Base-by-base conservation (phyloP, 129 eudicot species). In the Logfia minima region DNA sequence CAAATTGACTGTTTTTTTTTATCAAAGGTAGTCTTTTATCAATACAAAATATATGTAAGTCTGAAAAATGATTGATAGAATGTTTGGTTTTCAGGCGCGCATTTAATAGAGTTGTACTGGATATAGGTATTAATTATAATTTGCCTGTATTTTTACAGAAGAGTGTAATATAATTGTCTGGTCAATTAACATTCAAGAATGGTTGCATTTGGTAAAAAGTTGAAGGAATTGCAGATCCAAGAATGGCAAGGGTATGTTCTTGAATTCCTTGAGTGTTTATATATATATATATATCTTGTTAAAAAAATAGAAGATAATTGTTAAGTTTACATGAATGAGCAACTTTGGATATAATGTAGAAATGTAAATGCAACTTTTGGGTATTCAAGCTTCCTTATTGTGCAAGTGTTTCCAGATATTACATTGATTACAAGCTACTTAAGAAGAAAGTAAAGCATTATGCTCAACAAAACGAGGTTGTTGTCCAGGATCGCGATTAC, bases 141-240 rank as follows among this genome's bases (percentile, higher is more conserved):
- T 64, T 64, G 18, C 11, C 18, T 29, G 26, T 29, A 26, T 77
- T 56, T 31, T 11, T 72, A 28, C 73, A 75, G 82, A 66, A 68
- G 63, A 72, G 39, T 48, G 71, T 19, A 43, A 35, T 77, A 59
- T 71, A 55, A 70, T 70, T 56, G 66, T 72, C 75, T 55, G 75
- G 53, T 75, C 62, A 75, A 41, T 75, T 6, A 65, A 65, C 69
- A 26, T 16, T 29, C 31, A 29, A 65, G 37, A 76, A 88, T 88
- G 93, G 93, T 88, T 70, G 88, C 90, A 78, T 88, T 88, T 82
- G 90, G 93, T 76, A 88, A 88, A 75, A 88, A 86, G 90, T 76
- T 88, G 75, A 84, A 81, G 75, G 88, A 84, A 77, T 76, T 78
- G 66, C 90, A 86, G 81, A 82, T 88, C 77, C 84, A 86, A 77